Conservation (phyloP, 1,284 basidiomycete genomes). For the Pyrrhoderma noxium region DNA sequence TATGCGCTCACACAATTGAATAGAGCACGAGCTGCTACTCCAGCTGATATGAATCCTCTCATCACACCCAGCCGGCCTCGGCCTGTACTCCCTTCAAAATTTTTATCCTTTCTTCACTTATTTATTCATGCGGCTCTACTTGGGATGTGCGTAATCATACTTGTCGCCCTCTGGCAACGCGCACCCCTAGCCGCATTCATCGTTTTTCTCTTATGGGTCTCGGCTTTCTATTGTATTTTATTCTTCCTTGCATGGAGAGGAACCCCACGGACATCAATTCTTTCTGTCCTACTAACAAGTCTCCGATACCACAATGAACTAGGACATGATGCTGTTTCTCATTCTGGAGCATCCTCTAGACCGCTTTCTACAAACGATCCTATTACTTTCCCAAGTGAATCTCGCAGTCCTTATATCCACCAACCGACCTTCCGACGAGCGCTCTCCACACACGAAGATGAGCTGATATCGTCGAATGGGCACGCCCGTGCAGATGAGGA, state of each 20-base stretch:
- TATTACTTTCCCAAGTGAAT: constrained; percentile 39
- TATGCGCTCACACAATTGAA: constrained; percentile 46
- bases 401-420: constrained; percentile 51
- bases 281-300: constrained; percentile 43
- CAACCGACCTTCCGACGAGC: constrained; percentile 50
- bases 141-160: constrained; percentile 47
- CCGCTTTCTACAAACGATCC: constrained; percentile 37
- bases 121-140: constrained; percentile 53
- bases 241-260: constrained; percentile 49
- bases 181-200: constrained; percentile 50
- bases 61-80: constrained; percentile 25
- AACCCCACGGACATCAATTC: constrained; percentile 47
- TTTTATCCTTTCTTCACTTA: constrained; percentile 39
- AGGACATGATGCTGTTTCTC: neutral
- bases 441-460: constrained; percentile 38
- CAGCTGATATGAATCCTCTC: constrained; percentile 40
- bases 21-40: constrained; percentile 34
- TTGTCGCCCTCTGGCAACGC: constrained; percentile 51
- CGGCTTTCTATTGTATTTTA: constrained; percentile 49
- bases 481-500: constrained; percentile 39
- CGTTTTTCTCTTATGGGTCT: constrained; percentile 56
- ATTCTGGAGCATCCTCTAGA: constrained; percentile 28
- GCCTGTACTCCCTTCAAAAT: constrained; percentile 35
- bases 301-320: constrained; percentile 28
- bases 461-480: constrained; percentile 31